Evolutionary conservation across 495 filamentous ascomycete species (phyloP), one percentile per base, ranked within the genome.

Genomic region (Penicillium nucicola): DNA sequence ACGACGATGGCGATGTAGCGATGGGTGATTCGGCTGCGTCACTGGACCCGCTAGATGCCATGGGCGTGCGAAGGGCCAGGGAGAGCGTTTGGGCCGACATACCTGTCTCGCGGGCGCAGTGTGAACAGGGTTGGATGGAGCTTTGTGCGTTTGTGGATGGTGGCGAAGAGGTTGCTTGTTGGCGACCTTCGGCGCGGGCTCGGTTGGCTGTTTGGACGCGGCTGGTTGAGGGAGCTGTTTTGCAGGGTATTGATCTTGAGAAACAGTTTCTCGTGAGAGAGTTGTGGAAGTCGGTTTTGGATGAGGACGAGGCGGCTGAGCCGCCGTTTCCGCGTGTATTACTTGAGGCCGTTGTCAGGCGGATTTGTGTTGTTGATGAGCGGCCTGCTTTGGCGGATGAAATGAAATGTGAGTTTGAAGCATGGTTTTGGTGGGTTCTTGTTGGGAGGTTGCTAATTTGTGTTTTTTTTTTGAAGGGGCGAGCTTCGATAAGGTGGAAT

Each of bases 231-330:
- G 72, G 70, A 4, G 68, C 74, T 4, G 61, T 72, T 17, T 50
- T 80, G 33, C 72, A 76, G 52, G 65, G 61, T 12, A 68, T 73
- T 45, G 68, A 78, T 52, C 52, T 78, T 32, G 67, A 64, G 48
- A 68, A 66, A 25, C 72, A 77, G 52, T 79, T 82, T 45, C 61
- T 76, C 6, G 67, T 75, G 15, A 48, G 58, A 8, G 78, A 82
- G 62, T 45, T 77, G 30, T 73, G 72, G 60, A 70, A 68, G 42
- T 73, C 77, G 11, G 64, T 77, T 17, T 57, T 77, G 44, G 74
- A 78, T 52, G 76, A 74, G 34, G 70, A 72, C 14, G 66, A 58
- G 15, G 32, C 42, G 28, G 28, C 36, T 12, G 58, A 61, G 25
- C 64, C 59, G 31, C 63, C 60, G 19, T 77, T 73, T 52, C 74